Base-by-base conservation (phyloP, 164 flowering plant genomes). In the Cinnamomum chago region DNA sequence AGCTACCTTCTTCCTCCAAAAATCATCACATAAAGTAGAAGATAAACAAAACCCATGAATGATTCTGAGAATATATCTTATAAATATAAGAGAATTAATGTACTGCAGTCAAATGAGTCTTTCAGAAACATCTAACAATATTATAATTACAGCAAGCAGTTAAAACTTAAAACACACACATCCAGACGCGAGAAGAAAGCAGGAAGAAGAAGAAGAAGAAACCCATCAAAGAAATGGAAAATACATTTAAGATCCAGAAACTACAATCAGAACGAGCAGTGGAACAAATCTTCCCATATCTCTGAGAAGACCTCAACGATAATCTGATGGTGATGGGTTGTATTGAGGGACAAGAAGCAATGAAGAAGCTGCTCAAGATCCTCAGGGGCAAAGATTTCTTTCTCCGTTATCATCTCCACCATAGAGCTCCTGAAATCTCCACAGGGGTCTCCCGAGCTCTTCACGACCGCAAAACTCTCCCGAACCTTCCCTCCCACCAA, bases 371-470 rank as follows among this genome's bases (percentile, higher is more conserved):
- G 81, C 76, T 92, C 89, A 7, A 92, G 84, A 71, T 85, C 94
- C 62, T 82, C 77, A 1, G 84, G 85, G 2, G 78, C 70, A 67
- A 89, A 86, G 35, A 92, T 89, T 79, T 89, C 86, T 72, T 85
- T 92, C 81, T 90, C 91, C 1, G 89, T 80, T 0, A 92, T 92
- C 97, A 92, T 92, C 81, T 92, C 97, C 86, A 92, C 87, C 94
- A 92, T 92, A 30, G 97, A 92, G 1, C 81, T 81, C 79, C 89
- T 86, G 81, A 92, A 92, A 79, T 92, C 97, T 5, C 76, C 79
- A 69, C 84, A 77, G 20, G 94, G 97, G 70, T 92, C 92, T 28
- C 82, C 86, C 24, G 97, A 89, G 3, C 82, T 70, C 81, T 92
- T 92, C 81, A 87, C 90, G 69, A 92, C 90, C 3, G 94, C 94